Base-by-base conservation (phyloP, 805 yeast genomes). In the Ogataea populi-albae region DNA sequence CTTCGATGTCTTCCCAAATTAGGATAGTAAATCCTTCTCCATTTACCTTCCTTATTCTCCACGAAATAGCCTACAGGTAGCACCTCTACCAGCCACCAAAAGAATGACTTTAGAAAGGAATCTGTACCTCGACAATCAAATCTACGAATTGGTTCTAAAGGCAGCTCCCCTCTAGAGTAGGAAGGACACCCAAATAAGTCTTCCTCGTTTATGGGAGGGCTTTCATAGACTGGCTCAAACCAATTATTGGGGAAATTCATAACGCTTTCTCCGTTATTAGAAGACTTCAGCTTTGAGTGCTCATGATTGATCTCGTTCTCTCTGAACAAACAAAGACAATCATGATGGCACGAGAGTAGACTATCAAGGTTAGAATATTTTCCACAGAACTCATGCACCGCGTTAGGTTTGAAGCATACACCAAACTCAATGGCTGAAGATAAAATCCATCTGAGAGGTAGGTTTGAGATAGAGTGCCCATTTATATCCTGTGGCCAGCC, bases 41-140 rank as follows among this genome's bases (percentile, higher is more conserved):
- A 78, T 46, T 65, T 61, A 2, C 77, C 77, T 3, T 62, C 49
- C 4, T 46, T 41, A 46, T 72, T 63, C 46, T 77, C 79, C 26
- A 69, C 54, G 44, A 72, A 69, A 19, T 69, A 64, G 0, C 78
- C 78, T 29, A 79, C 49, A 1, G 87, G 86, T n/a, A 81, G 41
- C 11, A 74, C 55, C 45, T 81, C 88, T 9, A 77, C 51, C 3
- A 71, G 3, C 86, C 86, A 80, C 86, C 86, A 81, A 5, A 63
- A 44, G 0, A 75, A 15, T 0, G 68, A 39, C 11, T 34, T 29
- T 5, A 46, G 25, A 1, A 57, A 14, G 3, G 56, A 32, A 17
- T 52, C 54, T 21, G 54, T 54, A 1, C 75, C 76, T 22, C 68
- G 47, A 5, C 70, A 65, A 45, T 65, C 73, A 47, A 56, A 62